These are phyloP conservation scores for Aegilops umbellulata DNA, from an alignment of 176 grass and related monocot species.

Conservation along the genomic window DNA sequence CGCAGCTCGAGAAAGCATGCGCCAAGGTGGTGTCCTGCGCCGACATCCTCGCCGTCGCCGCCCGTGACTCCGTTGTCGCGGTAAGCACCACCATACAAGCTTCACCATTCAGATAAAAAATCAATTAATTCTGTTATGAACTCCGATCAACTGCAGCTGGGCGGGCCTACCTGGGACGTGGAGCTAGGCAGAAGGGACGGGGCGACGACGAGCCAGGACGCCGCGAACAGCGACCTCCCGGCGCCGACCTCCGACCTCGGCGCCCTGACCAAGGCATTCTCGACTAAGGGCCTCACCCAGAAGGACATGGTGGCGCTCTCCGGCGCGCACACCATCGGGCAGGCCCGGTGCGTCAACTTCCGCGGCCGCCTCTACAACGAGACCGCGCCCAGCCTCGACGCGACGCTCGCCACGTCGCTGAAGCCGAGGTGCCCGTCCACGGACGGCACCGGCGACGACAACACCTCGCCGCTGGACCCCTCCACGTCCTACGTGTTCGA, in stretches of 20 bases:
- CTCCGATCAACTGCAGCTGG: constrained; percentile 26
- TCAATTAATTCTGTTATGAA: no score
- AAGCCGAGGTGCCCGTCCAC: constrained; percentile 21
- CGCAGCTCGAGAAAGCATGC: constrained; percentile 48
- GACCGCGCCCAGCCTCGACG: constrained; percentile 33
- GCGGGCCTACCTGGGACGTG: constrained; percentile 58
- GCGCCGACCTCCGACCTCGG: constrained; percentile 21
- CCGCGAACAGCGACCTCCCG: constrained; percentile 47
- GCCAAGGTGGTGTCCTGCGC: constrained; percentile 71
- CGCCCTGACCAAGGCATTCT: constrained; percentile 47
- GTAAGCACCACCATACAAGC: constrained; percentile 16
- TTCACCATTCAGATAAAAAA: background rate
- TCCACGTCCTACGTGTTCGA: constrained; percentile 67
- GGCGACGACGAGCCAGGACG: constrained; percentile 40
- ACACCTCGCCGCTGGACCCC: constrained; percentile 59
- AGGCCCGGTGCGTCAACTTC: constrained; percentile 49
- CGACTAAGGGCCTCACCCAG: constrained; percentile 33
- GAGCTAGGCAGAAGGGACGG: constrained; percentile 45
- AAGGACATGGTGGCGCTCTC: constrained; percentile 14
- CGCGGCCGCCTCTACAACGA: constrained; percentile 62
- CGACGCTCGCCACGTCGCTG: constrained; percentile 34
- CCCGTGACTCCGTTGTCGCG: constrained; percentile 22
- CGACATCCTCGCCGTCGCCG: constrained; percentile 65
- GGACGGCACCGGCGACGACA: constrained; percentile 28
- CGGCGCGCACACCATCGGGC: constrained; percentile 53